Evolutionary conservation across 768 basidiomycete species (phyloP), one percentile per base, ranked within the genome.

Genomic region (Lentinula edodes): DNA sequence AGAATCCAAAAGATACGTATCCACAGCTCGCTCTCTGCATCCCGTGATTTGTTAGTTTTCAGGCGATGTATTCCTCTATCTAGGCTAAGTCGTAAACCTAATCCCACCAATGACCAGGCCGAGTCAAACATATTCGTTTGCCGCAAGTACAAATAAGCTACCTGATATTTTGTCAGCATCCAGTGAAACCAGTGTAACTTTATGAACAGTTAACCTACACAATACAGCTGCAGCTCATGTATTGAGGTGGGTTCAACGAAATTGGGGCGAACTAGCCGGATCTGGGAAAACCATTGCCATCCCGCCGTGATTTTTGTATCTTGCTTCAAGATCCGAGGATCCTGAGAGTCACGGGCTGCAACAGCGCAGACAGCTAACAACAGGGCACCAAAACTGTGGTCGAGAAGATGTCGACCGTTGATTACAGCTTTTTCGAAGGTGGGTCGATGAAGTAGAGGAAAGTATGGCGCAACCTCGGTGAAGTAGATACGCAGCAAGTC

Each of bases 281-380:
- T 20, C 69, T 69, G 58, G 78, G 73, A 65, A 73, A 82, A 61
- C 67, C 32, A 63, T 36, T 58, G 70, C 76, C 77, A 78, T 5
- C 78, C 78, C 20, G 56, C 23, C 15, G 42, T 35, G 5, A 52
- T 42, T 28, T 41, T 54, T 9, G 52, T 28, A 32, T 42, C 42
- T 18, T 43, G 28, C 10, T 16, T 55, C 35, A 75, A 56, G n/a
- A 82, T 77, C 18, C 80, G 72, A 1, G 73, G 72, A 65, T 86
- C 82, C 52, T 81, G 71, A 16, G 71, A 69, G n/a, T 56, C 42
- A 64, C 82, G 74, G 0, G 81, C 67, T 3, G 77, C 85, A 52
- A 77, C 69, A 0, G 86, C 84, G 66, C 82, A 83, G 0, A 85
- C 74, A 13, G 82, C 68, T 9, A 86, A 72, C 48, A 85, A 80